These are phyloP conservation scores for Arachnomyces sp. DNA, from an alignment of 2,329 filamentous ascomycete species.

Conservation along the genomic window DNA sequence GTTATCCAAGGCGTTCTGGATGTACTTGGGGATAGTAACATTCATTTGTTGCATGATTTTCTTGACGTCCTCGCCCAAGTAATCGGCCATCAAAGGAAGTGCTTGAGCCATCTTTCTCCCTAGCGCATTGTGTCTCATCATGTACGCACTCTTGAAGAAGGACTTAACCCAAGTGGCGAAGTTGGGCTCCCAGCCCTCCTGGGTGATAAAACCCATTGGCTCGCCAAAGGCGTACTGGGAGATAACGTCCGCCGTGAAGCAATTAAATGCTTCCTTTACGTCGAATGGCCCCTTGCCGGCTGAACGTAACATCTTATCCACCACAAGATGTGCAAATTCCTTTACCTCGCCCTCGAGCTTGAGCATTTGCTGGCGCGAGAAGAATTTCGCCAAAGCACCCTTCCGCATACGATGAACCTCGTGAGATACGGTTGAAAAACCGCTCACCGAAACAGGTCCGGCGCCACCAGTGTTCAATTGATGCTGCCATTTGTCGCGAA, in stretches of 20 bases:
- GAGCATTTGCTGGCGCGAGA: slow-evolving; percentile 13
- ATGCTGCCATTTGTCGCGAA: slow-evolving; percentile 13
- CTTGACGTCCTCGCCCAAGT: slow-evolving; percentile 17
- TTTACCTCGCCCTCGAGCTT: slow-evolving; percentile 6
- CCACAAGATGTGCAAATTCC: slow-evolving; percentile 4
- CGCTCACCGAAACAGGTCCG: slow-evolving; percentile 3
- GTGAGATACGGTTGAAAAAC: slow-evolving; percentile 14
- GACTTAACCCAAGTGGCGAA: slow-evolving; percentile 29
- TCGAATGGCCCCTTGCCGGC: slow-evolving; percentile 14
- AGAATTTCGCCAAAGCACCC: slow-evolving; percentile 18
- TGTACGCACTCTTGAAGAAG: slow-evolving; percentile 26
- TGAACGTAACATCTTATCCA: slow-evolving; percentile 1
- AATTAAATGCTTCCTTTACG: slow-evolving; percentile 14
- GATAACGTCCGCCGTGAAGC: slow-evolving; percentile 16
- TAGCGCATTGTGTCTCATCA: slow-evolving; percentile 25
- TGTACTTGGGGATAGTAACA: slow-evolving; percentile 18
- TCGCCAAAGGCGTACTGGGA: slow-evolving; percentile 21
- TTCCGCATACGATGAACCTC: slow-evolving; percentile 20
- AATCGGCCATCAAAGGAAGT: slow-evolving; percentile 12
- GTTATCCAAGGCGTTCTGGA: slow-evolving; percentile 13
- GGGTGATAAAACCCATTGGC: slow-evolving; percentile 25
- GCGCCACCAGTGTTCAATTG: slow-evolving; percentile 3
- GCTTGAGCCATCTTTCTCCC: slow-evolving; percentile 19
- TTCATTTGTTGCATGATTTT: slow-evolving; percentile 20
- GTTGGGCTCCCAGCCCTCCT: slow-evolving; percentile 32